Evolutionary conservation across 2,329 filamentous ascomycete genomes (phyloP).

Genomic region (Ploettnerulaceae sp.): DNA sequence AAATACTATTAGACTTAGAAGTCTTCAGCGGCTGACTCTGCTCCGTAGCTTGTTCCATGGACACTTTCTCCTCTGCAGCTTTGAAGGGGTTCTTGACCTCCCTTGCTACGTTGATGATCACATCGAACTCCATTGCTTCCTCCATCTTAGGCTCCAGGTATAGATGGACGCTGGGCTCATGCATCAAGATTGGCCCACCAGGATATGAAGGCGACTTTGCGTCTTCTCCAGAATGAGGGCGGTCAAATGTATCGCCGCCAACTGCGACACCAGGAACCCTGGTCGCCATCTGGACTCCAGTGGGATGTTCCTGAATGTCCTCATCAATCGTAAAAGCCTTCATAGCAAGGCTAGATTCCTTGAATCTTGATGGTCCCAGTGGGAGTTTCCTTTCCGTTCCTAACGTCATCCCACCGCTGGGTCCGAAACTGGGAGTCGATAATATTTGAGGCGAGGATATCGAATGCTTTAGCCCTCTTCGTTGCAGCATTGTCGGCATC

Average conservation of each 20-base stretch:
- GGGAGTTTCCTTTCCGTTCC: constrained; percentile 37
- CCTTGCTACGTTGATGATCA: constrained; percentile 78
- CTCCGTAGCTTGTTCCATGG: constrained; percentile 32
- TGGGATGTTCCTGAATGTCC: constrained; percentile 45
- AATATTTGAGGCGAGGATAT: constrained; percentile 64
- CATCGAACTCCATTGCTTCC: constrained; percentile 72
- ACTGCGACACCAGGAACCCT: constrained; percentile 44
- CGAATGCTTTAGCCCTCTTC: constrained; percentile 61
- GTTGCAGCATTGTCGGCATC: constrained; percentile 55
- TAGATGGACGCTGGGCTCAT: constrained; percentile 70
- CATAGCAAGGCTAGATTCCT: constrained; percentile 27
- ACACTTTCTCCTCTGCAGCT: constrained; percentile 33
- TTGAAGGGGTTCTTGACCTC: constrained; percentile 75
- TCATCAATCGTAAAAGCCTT: constrained; percentile 32
- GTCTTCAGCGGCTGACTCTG: constrained; percentile 27
- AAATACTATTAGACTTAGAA: constrained; percentile 6
- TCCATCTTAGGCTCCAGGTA: constrained; percentile 77
- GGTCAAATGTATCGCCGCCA: constrained; percentile 58
- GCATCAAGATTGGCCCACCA: constrained; percentile 76
- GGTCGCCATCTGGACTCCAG: constrained; percentile 57
- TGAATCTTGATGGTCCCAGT: constrained; percentile 30
- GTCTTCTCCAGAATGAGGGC: constrained; percentile 70
- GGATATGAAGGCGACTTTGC: constrained; percentile 80
- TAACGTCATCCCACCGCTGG: constrained; percentile 58
- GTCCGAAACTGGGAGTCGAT: constrained; percentile 54